Base-by-base conservation (phyloP, 805 yeast species). In the Candida loeiensis region DNA sequence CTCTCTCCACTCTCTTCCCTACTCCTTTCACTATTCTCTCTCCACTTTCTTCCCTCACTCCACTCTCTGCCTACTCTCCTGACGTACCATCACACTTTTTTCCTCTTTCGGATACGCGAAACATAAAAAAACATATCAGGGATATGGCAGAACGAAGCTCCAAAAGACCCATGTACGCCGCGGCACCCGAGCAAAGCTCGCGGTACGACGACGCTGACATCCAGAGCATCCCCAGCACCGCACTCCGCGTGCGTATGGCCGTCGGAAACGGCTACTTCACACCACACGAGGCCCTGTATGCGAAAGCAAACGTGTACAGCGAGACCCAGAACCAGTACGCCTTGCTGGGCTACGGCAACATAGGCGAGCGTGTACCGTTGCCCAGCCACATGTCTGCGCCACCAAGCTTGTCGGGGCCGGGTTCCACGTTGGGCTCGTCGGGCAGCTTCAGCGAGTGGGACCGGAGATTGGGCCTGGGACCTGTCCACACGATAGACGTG, bases 201-300 rank as follows among this genome's bases (percentile, higher is more conserved):
- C 45, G 9, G 44, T 30, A 30, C 33, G 9, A 20, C 21, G 28
- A 16, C 24, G 14, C 37, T 5, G 42, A 33, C 12, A 15, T 12
- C n/a, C 30, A 39, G 30, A 28, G 29, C 9, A 33, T 39, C 21
- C 42, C 42, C 9, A 18, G 26, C 0, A 53, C 82, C 4, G 89
- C 88, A 0, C 82, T 81, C 87, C 70, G 87, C 46, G 77, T 84
- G 43, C 73, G 91, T 52, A 80, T 81, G 49, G 70, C 83, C 2
- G 77, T 83, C 3, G 68, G 76, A 24, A 79, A 80, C 32, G 89
- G 89, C 1, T 80, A 81, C 55, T 46, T 50, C 12, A 49, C 21
- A 5, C 41, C 41, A 3, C 46, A 44, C 20, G 36, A 40, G 6
- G 42, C 39, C 14, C 43, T 21, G 38, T 20, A 36, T 18, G 40